Base-by-base conservation (phyloP, 495 filamentous ascomycete genomes). In the Astrothelium subdiscretum region DNA sequence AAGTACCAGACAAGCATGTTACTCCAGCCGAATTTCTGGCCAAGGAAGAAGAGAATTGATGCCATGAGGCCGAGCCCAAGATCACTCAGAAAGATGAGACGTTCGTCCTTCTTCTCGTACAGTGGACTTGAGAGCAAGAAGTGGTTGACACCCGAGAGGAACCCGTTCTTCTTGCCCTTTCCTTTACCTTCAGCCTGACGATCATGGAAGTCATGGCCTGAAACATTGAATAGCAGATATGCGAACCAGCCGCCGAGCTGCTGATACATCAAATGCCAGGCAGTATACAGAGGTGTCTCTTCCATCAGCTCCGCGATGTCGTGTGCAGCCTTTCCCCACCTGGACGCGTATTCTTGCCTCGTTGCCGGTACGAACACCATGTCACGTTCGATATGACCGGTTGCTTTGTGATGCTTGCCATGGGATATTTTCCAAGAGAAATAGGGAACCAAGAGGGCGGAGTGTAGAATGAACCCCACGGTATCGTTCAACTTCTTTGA, bases 301-400 rank as follows among this genome's bases (percentile, higher is more conserved):
- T 98, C 94, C 66, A 86, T 84, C 60, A 97, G 80, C 77, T 98
- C 94, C 52, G 81, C 72, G 59, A 98, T 74, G 72, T 97, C 89
- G 72, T 96, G 87, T 59, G 81, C 76, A 60, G 89, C 65, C 64
- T 78, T 80, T 68, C 89, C 89, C 62, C 90, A 65, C 51, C 84
- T 84, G 58, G 79, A 82, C 32, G 89, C 88, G 67, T 87, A 88
- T 72, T 86, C 73, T 57, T 90, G 81, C 38, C 91, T 84, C 62
- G 89, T 91, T 78, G 87, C 89, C 38, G 94, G 94, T 2, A 96
- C 80, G 77, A 96, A 96, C 63, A 97, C 94, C 91, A 97, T 97
- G 76, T 98, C 94, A 67, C 91, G 89, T 73, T 92, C 90, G 68
- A 98, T 79, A 81, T 98, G 82, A 64, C 91, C 94, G 43, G 94